Evolutionary conservation across 202 grass and related monocot species (phyloP).

Genomic region (Schoenoplectus triqueter): DNA sequence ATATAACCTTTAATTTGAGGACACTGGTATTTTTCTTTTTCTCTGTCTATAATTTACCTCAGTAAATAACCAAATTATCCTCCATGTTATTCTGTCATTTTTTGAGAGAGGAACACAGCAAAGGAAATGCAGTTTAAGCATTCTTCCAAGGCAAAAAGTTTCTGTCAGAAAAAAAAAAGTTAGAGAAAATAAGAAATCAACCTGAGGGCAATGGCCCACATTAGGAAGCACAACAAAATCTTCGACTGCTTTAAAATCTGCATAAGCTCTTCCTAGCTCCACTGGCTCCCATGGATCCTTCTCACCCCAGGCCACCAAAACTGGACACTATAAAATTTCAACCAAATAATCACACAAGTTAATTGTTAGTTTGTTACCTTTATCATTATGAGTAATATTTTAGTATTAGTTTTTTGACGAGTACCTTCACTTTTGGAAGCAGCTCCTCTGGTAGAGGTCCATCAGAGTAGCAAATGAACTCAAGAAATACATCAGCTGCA

Average conservation of each 20-base stretch:
- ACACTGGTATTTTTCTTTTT: background rate
- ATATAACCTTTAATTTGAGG: background rate
- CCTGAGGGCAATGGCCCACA: slow-evolving; percentile 99
- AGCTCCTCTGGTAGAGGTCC: slow-evolving; percentile 95
- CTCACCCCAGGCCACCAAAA: slow-evolving; percentile 88
- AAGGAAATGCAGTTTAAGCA: background rate
- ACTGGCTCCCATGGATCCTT: slow-evolving; percentile 97
- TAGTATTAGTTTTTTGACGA: background rate
- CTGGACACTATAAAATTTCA: slow-evolving; percentile 63
- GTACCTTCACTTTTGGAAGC: slow-evolving; percentile 73
- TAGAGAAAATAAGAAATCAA: slow-evolving; percentile 34
- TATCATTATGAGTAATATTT: background rate
- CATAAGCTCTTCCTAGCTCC: slow-evolving; percentile 83
- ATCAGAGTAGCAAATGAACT: slow-evolving; percentile 97
- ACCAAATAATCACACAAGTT: slow-evolving; percentile 23
- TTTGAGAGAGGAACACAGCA: background rate
- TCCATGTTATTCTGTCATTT: background rate
- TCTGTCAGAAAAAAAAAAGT: background rate
- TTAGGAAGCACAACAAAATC: slow-evolving; percentile 85
- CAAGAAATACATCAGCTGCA: slow-evolving; percentile 91
- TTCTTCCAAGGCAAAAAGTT: slow-evolving; percentile 2
- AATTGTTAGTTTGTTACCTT: background rate
- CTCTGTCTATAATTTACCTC: background rate
- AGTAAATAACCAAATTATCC: background rate
- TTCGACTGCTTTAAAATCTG: slow-evolving; percentile 71